Evolutionary conservation across 805 yeast genomes (phyloP).

Genomic region (Spathaspora sp.): DNA sequence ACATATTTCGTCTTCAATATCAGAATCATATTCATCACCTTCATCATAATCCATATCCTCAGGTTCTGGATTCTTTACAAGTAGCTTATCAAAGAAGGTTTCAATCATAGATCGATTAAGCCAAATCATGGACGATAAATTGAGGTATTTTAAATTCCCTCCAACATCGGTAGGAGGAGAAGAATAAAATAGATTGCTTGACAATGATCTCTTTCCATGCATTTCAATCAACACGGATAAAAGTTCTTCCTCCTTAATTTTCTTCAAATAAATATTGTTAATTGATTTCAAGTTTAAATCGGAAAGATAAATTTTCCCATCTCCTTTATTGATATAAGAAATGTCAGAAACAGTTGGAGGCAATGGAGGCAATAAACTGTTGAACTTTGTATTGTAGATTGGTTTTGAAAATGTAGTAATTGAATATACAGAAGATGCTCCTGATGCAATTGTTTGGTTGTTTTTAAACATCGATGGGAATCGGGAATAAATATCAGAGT

Average conservation of each 20-base stretch:
- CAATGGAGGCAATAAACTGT: slow-evolving; percentile 36
- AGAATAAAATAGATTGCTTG: background rate
- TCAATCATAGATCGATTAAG: slow-evolving; percentile 35
- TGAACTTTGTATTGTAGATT: slow-evolving; percentile 24
- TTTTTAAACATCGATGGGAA: slow-evolving; percentile 5
- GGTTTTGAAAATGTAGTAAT: slow-evolving; percentile 25
- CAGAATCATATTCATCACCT: slow-evolving; percentile 9
- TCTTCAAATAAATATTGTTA: slow-evolving; percentile 25
- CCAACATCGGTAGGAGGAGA: slow-evolving; percentile 2
- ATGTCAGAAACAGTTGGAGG: slow-evolving; percentile 24
- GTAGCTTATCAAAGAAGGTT: slow-evolving; percentile 30
- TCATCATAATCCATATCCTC: slow-evolving; percentile 5
- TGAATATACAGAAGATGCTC: slow-evolving; percentile 25
- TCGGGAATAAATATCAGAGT: background rate
- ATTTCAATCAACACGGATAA: slow-evolving; percentile 22
- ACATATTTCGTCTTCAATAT: background rate
- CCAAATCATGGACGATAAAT: slow-evolving; percentile 47
- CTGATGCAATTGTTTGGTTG: slow-evolving; percentile 9
- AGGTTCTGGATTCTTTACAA: slow-evolving; percentile 9
- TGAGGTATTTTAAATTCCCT: slow-evolving; percentile 30
- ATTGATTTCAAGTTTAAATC: slow-evolving; percentile 40
- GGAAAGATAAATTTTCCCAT: slow-evolving; percentile 33
- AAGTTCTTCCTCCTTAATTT: slow-evolving; percentile 30
- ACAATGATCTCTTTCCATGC: slow-evolving; percentile 17
- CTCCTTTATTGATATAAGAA: slow-evolving; percentile 26